phyloP scores from a whole-genome alignment of 148 eudicot species.

The Nyssa sinensis region DNA sequence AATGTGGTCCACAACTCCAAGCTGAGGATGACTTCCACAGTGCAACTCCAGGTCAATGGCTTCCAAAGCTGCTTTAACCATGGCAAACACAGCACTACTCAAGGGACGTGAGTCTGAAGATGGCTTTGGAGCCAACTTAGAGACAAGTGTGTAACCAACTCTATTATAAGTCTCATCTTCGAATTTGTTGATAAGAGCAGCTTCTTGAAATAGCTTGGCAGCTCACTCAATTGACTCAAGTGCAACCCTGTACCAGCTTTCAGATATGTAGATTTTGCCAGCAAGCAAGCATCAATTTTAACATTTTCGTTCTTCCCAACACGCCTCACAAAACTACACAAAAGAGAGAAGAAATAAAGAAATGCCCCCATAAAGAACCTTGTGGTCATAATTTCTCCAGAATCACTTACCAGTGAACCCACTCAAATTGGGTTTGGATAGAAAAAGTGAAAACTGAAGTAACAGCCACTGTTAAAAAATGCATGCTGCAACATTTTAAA shows the following conservation, averaged over 20 bases:
- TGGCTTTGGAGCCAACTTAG: constrained; percentile 36
- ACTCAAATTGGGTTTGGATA: background rate
- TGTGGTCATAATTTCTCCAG: constrained; percentile 15
- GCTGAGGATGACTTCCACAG: constrained; percentile 79
- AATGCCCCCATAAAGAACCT: background rate
- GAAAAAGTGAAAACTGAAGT: background rate
- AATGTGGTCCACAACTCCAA: constrained; percentile 89
- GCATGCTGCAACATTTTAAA: background rate
- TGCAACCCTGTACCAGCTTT: constrained; percentile 75
- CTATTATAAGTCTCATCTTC: constrained; percentile 86
- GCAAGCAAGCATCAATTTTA: constrained; percentile 65
- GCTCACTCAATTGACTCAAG: constrained; percentile 74
- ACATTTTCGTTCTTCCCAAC: constrained; percentile 39
- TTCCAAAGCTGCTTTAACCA: constrained; percentile 77
- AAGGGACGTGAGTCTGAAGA: constrained; percentile 35
- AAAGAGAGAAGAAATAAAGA: constrained; percentile 8
- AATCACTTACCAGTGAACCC: constrained; percentile 7
- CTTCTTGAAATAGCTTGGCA: constrained; percentile 57
- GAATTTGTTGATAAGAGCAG: constrained; percentile 66
- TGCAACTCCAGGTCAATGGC: constrained; percentile 59
- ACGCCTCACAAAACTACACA: constrained; percentile 35
- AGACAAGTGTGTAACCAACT: constrained; percentile 89
- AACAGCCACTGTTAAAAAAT: background rate
- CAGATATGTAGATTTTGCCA: constrained; percentile 90
- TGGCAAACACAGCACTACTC: constrained; percentile 58